A percentile compares a stretch with the other conserved stretches of the same genome.
Evolutionary conservation across 805 yeast species (phyloP).

Genomic region (Starmera amethionina): DNA sequence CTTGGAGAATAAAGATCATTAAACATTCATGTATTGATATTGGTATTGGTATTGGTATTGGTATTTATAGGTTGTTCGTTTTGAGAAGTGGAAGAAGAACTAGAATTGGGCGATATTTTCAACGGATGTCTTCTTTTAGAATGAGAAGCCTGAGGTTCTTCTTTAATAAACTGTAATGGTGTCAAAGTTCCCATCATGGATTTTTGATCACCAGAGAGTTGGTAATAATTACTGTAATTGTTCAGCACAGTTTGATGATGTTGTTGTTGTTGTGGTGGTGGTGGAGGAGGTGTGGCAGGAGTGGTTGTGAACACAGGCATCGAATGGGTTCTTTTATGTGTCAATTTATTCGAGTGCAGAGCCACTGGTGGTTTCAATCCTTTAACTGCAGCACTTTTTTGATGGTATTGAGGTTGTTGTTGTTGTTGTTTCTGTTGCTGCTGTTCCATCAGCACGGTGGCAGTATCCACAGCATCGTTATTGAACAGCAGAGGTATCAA

Average conservation of each 20-base stretch:
- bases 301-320: conserved; percentile 28
- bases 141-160: conserved; percentile 13
- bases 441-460: conserved; percentile 7
- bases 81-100: too few relatives aligned
- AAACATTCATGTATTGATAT: neutral
- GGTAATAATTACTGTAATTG: too few relatives aligned
- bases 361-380: conserved; percentile 59
- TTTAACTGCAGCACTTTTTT: conserved; percentile 9
- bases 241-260: too few relatives aligned
- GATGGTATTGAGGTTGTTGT: conserved; percentile 1
- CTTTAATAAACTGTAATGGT: conserved; percentile 19
- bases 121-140: conserved; percentile 14
- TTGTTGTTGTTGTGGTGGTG: too few relatives aligned
- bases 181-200: conserved; percentile 19
- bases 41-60: neutral
- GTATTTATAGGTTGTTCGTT: too few relatives aligned
- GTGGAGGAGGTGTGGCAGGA: conserved; percentile 13
- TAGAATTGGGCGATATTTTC: conserved; percentile 5
- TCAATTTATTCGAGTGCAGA: conserved; percentile 42
- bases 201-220: conserved; percentile 3
- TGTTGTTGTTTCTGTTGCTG: conserved; percentile 5
- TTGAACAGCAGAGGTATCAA: conserved; percentile 53
- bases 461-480: conserved; percentile 19
- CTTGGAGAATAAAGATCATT: conserved; percentile 4
- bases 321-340: conserved; percentile 30